phyloP scores from a whole-genome alignment of 1,284 basidiomycete genomes.

The Leccinum angustisporum region DNA sequence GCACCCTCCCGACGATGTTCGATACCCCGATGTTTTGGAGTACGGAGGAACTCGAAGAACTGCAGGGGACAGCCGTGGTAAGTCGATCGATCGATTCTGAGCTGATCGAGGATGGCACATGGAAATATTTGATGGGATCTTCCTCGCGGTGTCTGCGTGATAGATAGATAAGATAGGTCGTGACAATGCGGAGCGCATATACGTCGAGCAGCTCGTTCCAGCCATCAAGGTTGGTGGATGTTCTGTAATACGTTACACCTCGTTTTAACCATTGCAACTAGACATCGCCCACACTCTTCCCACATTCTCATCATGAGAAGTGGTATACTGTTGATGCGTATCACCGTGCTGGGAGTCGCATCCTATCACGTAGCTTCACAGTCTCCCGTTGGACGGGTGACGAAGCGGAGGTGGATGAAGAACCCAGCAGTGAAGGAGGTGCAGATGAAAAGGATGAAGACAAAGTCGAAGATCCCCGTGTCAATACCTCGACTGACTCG shows the following conservation, averaged over 20 bases:
- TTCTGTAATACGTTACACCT: neutral
- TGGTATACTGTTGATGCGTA: constrained; percentile 78
- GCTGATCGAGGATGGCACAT: constrained; percentile 7
- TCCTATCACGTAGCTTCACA: constrained; percentile 88
- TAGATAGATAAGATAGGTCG: constrained; percentile 82
- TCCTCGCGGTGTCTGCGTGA: neutral
- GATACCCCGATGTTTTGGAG: constrained; percentile 97
- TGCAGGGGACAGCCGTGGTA: constrained; percentile 84
- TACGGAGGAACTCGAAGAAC: constrained; percentile 68
- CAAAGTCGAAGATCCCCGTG: constrained; percentile 17
- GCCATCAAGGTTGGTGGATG: constrained; percentile 55
- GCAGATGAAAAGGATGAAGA: constrained; percentile 32
- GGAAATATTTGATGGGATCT: neutral
- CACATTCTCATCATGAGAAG: constrained; percentile 41
- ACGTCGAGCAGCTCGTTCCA: constrained; percentile 63
- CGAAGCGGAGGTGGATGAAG: constrained; percentile 18
- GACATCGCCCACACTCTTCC: constrained; percentile 75
- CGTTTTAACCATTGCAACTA: constrained; percentile 29
- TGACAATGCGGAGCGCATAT: constrained; percentile 80
- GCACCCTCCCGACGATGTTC: constrained; percentile 71
- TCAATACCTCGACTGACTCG: constrained; percentile 36
- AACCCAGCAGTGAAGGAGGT: constrained; percentile 24
- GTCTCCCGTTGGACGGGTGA: constrained; percentile 60
- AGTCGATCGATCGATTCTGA: constrained; percentile 51
- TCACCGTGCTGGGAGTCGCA: constrained; percentile 91